Conservation (phyloP, 768 basidiomycete species). For the Panaeolus papilionaceus region DNA sequence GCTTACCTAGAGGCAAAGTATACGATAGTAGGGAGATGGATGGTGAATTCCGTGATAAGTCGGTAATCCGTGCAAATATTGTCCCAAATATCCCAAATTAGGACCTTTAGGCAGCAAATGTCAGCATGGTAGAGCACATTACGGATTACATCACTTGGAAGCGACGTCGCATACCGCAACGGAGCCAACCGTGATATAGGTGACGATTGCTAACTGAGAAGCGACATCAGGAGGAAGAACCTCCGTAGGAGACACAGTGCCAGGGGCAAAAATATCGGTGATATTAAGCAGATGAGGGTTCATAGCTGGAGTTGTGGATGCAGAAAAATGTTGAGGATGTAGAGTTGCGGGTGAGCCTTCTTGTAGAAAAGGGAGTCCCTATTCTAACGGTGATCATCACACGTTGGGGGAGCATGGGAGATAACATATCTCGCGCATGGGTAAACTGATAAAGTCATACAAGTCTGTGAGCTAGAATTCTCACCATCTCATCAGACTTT, state of each 20-base stretch:
- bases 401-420: background rate
- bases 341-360: background rate
- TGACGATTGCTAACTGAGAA: background rate
- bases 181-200: background rate
- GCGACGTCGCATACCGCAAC: background rate
- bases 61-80: conserved; percentile 22
- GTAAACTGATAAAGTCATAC: background rate
- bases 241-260: background rate
- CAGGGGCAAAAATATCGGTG: conserved; percentile 4
- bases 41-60: conserved; percentile 18
- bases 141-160: background rate
- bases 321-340: background rate
- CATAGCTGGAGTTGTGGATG: background rate
- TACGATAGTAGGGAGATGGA: conserved; percentile 19
- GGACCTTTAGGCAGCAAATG: conserved; percentile 14
- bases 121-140: background rate
- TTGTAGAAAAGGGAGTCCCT: background rate
- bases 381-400: background rate
- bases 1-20: conserved; percentile 26
- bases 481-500: background rate
- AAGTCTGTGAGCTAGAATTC: background rate
- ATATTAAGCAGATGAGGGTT: background rate
- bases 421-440: background rate
- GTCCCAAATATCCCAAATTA: conserved; percentile 25
- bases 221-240: background rate